Conservation (phyloP, 306 rosid genomes). For the Vigna mungo region DNA sequence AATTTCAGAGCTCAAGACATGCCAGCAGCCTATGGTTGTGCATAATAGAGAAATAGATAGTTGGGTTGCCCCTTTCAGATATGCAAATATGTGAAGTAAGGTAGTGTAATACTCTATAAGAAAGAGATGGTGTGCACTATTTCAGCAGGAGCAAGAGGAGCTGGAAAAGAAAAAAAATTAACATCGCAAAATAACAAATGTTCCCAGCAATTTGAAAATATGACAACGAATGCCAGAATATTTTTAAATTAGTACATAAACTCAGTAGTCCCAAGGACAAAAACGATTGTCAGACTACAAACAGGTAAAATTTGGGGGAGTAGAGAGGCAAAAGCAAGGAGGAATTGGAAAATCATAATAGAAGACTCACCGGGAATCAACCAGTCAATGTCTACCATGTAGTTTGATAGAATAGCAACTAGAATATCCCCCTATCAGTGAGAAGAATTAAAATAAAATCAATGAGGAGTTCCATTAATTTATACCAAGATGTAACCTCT, state of each 20-base stretch:
- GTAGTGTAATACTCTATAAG: neutral
- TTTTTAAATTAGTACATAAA: conserved; percentile 25
- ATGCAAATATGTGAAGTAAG: conserved; percentile 9
- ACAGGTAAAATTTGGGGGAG: conserved; percentile 1
- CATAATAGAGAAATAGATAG: conserved; percentile 6
- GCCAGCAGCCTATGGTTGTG: conserved; percentile 12
- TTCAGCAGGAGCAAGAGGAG: neutral
- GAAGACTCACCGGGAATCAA: conserved; percentile 78
- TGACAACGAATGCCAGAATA: conserved; percentile 15
- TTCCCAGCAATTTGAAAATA: conserved; percentile 27
- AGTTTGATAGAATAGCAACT: conserved; percentile 83
- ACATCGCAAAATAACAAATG: neutral
- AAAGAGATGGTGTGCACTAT: neutral
- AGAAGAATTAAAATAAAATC: conserved; percentile 27
- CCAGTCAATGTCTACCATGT: conserved; percentile 97
- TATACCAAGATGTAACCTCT: too few relatives aligned
- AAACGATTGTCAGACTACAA: conserved; percentile 26
- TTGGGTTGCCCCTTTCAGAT: conserved; percentile 5
- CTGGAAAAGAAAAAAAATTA: neutral
- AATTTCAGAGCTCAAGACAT: conserved; percentile 31
- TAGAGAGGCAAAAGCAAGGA: conserved; percentile 14
- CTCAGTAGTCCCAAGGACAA: conserved; percentile 26
- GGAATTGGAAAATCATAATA: conserved; percentile 29
- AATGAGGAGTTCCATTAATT: conserved; percentile 24
- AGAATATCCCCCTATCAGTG: conserved; percentile 79